Percentiles rank a stretch among this genome's conserved stretches.
Evolutionary conservation across 352 stramenopile species (phyloP).

Genomic region (Phytophthora aleatoria): DNA sequence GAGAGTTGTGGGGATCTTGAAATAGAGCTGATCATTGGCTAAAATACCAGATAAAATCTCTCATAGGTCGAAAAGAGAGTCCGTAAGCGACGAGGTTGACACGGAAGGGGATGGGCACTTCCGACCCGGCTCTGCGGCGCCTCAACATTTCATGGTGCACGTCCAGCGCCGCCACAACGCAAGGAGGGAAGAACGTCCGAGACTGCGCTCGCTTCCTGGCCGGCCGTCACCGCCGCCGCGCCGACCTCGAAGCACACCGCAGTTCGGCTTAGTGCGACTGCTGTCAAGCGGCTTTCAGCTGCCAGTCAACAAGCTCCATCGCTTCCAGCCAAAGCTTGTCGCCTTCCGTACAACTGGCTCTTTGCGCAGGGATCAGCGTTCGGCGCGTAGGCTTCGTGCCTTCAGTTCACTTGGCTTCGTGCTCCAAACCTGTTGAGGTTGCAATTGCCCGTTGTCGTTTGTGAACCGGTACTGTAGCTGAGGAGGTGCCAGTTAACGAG

Average conservation of each 20-base stretch:
- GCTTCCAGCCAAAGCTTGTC: not conserved
- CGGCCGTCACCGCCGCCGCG: conserved; percentile 1
- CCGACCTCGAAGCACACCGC: conserved; percentile 7
- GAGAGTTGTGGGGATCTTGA: not conserved
- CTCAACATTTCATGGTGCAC: conserved; percentile 7
- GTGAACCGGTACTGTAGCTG: not conserved
- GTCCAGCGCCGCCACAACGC: conserved; percentile 17
- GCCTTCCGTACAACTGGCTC: conserved; percentile 10
- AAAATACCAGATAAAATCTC: not conserved
- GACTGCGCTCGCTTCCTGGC: conserved; percentile 1
- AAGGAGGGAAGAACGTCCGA: conserved; percentile 21
- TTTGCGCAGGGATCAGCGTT: conserved; percentile 2
- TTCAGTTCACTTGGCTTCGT: conserved; percentile 5
- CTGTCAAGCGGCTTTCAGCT: not conserved
- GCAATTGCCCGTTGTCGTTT: not conserved
- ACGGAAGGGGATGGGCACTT: conserved; percentile 14
- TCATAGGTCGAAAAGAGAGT: conserved; percentile 8
- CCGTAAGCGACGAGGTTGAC: conserved; percentile 9
- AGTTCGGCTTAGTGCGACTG: conserved; percentile 5
- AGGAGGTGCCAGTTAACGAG: not conserved
- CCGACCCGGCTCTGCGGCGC: not conserved
- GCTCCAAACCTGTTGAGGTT: not conserved
- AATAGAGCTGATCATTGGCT: not conserved
- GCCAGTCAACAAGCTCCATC: not conserved
- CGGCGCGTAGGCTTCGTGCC: not conserved